These are phyloP conservation scores for Fusarium sp. DNA, from an alignment of 2,329 filamentous ascomycete genomes.

Conservation along the genomic window DNA sequence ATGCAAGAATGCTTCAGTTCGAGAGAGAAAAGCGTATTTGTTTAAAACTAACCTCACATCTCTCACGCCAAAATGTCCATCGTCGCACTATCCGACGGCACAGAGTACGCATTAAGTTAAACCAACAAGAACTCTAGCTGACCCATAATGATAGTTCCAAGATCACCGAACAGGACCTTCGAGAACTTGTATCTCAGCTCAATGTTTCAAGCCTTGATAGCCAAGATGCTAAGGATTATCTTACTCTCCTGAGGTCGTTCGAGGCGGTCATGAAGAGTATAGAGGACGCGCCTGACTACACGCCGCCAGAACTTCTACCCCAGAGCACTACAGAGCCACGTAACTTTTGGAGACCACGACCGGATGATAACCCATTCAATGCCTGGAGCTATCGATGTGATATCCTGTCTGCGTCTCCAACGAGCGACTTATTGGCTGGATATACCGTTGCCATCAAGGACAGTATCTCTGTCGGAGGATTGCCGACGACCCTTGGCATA, in stretches of 20 bases:
- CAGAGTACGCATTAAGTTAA: conserved; percentile 1
- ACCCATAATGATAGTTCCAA: conserved; percentile 15
- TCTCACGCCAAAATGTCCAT: conserved; percentile 11
- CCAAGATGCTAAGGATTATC: conserved; percentile 50
- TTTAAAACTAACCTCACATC: not conserved
- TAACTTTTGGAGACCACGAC: conserved; percentile 39
- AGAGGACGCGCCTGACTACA: conserved; percentile 48
- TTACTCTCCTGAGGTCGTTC: conserved; percentile 44
- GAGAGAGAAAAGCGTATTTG: not conserved
- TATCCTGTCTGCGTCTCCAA: conserved; percentile 24
- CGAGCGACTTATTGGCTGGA: conserved; percentile 30
- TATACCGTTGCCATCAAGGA: conserved; percentile 49
- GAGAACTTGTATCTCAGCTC: conserved; percentile 36
- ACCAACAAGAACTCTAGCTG: not conserved
- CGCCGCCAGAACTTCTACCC: conserved; percentile 44
- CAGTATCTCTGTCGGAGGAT: conserved; percentile 49
- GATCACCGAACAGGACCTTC: conserved; percentile 28
- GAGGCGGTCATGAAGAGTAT: conserved; percentile 48
- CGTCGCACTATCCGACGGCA: conserved; percentile 4
- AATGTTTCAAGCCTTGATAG: conserved; percentile 29
- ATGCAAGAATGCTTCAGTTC: not conserved
- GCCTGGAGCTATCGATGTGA: conserved; percentile 55
- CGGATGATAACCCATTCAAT: conserved; percentile 51
- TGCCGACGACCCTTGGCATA: conserved; percentile 47
- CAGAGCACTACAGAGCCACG: conserved; percentile 25